A percentile compares a stretch with the other conserved stretches of the same genome.
Evolutionary conservation across 2,329 filamentous ascomycete genomes (phyloP).

Genomic region (Apiospora saccharicola): DNA sequence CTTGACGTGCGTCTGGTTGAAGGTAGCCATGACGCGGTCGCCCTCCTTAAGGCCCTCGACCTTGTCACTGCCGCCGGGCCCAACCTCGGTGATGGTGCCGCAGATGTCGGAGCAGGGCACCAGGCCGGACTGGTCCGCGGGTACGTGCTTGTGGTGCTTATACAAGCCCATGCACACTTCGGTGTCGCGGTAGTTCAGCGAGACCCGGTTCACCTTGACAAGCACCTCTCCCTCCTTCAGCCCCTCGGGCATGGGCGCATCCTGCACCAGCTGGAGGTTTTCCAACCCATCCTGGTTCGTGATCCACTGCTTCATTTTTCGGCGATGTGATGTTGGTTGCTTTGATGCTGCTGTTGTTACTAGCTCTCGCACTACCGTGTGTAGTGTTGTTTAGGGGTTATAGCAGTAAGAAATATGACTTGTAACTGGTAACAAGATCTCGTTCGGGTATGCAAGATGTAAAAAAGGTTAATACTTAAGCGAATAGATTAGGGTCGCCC

Average conservation of each 20-base stretch:
- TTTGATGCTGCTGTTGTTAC: neutral
- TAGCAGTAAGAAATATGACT: neutral
- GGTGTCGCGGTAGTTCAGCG: constrained; percentile 59
- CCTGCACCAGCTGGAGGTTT: constrained; percentile 52
- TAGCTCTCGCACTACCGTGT: neutral
- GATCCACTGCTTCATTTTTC: constrained; percentile 57
- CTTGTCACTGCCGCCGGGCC: constrained; percentile 31
- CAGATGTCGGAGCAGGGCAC: constrained; percentile 77
- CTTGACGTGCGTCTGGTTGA: constrained; percentile 63
- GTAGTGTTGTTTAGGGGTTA: neutral
- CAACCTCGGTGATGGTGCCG: constrained; percentile 62
- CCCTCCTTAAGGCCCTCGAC: constrained; percentile 57
- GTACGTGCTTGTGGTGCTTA: constrained; percentile 66
- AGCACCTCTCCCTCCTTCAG: constrained; percentile 60
- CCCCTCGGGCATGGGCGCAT: constrained; percentile 51
- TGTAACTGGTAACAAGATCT: neutral
- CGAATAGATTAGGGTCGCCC: neutral
- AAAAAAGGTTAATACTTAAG: neutral
- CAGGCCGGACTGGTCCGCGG: constrained; percentile 48
- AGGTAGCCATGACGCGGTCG: constrained; percentile 72
- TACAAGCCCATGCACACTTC: constrained; percentile 71
- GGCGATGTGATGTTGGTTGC: neutral
- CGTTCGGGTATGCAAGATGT: neutral
- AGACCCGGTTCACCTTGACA: constrained; percentile 54
- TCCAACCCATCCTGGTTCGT: constrained; percentile 63